phyloP scores from a whole-genome alignment of 176 grass and related monocot genomes.

The Pontederia paniculata region DNA sequence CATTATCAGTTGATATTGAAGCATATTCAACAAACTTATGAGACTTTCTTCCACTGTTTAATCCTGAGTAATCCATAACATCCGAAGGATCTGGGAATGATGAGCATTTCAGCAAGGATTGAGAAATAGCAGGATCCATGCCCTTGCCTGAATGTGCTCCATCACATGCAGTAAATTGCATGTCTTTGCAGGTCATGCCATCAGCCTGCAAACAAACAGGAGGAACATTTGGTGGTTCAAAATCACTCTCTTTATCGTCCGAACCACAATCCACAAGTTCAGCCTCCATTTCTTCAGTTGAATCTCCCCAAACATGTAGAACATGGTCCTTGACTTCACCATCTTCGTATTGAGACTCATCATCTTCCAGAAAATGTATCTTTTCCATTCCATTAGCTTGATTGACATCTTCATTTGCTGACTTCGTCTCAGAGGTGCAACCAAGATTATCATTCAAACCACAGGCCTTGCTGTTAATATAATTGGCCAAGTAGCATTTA shows the following conservation, averaged over 20 bases:
- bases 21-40: constrained; percentile 21
- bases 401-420: constrained; percentile 24
- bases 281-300: constrained; percentile 34
- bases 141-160: constrained; percentile 18
- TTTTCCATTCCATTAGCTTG: constrained; percentile 21
- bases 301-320: constrained; percentile 39
- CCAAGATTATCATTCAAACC: constrained; percentile 10
- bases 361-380: constrained; percentile 39
- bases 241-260: constrained; percentile 29
- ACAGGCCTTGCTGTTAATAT: too few species aligned
- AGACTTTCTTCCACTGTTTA: constrained; percentile 15
- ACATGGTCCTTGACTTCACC: constrained; percentile 78
- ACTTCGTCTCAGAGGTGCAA: constrained; percentile 17
- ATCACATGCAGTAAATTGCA: constrained; percentile 18
- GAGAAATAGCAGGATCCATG: constrained; percentile 17
- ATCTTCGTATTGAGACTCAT: constrained; percentile 97
- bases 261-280: constrained; percentile 29
- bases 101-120: constrained; percentile 17
- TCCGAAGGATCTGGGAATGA: constrained; percentile 28
- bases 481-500: too few species aligned
- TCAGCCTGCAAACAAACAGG: constrained; percentile 6
- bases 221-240: constrained; percentile 20
- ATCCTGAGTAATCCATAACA: constrained; percentile 23
- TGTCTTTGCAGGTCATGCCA: constrained; percentile 21
- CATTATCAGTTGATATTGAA: constrained; percentile 16